phyloP scores from a whole-genome alignment of 2,329 filamentous ascomycete genomes.

The Nemania abortiva region DNA sequence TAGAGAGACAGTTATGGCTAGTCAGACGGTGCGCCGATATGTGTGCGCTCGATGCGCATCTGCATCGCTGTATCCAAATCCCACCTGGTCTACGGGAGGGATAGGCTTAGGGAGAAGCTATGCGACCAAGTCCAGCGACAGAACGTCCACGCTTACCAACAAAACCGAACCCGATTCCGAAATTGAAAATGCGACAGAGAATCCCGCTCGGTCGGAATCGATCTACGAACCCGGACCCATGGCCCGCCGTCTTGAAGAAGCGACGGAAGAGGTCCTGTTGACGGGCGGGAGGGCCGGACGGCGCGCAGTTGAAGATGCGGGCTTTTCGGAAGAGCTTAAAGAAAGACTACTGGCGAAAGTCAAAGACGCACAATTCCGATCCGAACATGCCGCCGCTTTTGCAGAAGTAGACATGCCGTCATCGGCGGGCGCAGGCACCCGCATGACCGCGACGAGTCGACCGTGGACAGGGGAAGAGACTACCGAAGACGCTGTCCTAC shows the following conservation, averaged over 20 bases:
- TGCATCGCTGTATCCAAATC: conserved; percentile 2
- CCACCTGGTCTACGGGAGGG: background rate
- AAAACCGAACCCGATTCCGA: conserved; percentile 27
- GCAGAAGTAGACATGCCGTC: conserved; percentile 62
- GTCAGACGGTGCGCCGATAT: conserved; percentile 33
- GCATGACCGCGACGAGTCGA: conserved; percentile 73
- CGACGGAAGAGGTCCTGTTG: conserved; percentile 72
- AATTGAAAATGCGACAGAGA: conserved; percentile 19
- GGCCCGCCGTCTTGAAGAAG: conserved; percentile 69
- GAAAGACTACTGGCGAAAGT: conserved; percentile 68
- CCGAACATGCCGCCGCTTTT: conserved; percentile 63
- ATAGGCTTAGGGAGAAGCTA: conserved; percentile 23
- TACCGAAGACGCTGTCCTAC: conserved; percentile 79
- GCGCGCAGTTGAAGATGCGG: conserved; percentile 70
- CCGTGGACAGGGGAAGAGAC: conserved; percentile 85
- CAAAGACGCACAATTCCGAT: conserved; percentile 65
- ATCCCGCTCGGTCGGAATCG: conserved; percentile 1
- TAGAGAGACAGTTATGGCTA: conserved; percentile 43
- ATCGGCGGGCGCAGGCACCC: conserved; percentile 75
- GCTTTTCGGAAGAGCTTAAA: conserved; percentile 74
- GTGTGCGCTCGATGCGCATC: conserved; percentile 43
- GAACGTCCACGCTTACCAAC: conserved; percentile 8
- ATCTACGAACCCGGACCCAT: conserved; percentile 59
- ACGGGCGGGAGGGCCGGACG: conserved; percentile 70
- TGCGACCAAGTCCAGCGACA: conserved; percentile 28